Evolutionary conservation across 2,329 filamentous ascomycete genomes (phyloP).

Genomic region (Pyrenophora seminiperda): DNA sequence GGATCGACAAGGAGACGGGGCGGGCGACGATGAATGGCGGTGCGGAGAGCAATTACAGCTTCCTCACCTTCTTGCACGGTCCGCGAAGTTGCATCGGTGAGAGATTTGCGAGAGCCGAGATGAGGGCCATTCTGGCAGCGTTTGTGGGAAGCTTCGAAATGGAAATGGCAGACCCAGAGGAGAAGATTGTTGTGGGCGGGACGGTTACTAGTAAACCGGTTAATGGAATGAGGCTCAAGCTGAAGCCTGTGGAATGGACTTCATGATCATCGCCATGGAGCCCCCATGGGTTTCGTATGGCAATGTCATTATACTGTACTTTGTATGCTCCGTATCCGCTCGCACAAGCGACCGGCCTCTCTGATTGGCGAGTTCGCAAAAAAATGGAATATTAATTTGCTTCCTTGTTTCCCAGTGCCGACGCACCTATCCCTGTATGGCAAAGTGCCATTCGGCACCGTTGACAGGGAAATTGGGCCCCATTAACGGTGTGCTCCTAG

Average conservation of each 20-base stretch:
- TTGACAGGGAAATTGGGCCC: too few species aligned
- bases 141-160: constrained; percentile 44
- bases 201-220: constrained; percentile 48
- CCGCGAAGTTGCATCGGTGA: constrained; percentile 49
- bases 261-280: background rate
- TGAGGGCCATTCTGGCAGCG: constrained; percentile 45
- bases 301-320: too few species aligned
- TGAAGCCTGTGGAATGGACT: constrained; percentile 34
- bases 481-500: too few species aligned
- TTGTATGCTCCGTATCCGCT: too few species aligned
- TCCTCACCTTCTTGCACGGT: constrained; percentile 53
- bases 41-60: constrained; percentile 47
- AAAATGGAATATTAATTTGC: too few species aligned
- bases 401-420: too few species aligned
- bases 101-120: constrained; percentile 46
- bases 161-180: constrained; percentile 39
- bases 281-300: background rate
- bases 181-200: constrained; percentile 39
- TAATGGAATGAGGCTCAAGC: constrained; percentile 45
- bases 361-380: too few species aligned
- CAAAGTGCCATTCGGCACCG: too few species aligned
- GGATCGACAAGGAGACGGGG: constrained; percentile 49
- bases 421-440: too few species aligned
- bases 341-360: too few species aligned
- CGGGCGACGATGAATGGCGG: constrained; percentile 50